Percentiles rank a stretch among this genome's conserved stretches.
These are phyloP conservation scores for Leccinum solheimii DNA, from an alignment of 1,284 basidiomycete species.

Conservation along the genomic window DNA sequence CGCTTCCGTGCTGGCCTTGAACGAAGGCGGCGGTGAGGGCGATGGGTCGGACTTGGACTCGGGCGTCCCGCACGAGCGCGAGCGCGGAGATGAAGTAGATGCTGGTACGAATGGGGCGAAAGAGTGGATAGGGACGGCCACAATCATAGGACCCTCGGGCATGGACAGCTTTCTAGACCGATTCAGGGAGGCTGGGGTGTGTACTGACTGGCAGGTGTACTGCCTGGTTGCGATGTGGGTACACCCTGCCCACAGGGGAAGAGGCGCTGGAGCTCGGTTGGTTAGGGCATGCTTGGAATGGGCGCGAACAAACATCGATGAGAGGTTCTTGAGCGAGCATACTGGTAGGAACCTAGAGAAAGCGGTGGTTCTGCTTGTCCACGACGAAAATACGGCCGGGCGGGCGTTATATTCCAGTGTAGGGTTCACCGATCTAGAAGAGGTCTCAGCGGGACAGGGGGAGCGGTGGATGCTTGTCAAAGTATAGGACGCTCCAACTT, in stretches of 20 bases:
- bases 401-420: slow-evolving; percentile 23
- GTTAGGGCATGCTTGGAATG: slow-evolving; percentile 25
- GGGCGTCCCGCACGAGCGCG: background rate
- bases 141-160: slow-evolving; percentile 31
- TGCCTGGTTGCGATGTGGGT: slow-evolving; percentile 40
- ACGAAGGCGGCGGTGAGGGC: background rate
- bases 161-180: slow-evolving; percentile 15
- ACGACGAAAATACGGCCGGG: slow-evolving; percentile 17
- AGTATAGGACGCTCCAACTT: slow-evolving; percentile 8
- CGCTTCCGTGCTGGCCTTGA: slow-evolving; percentile 1
- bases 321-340: slow-evolving; percentile 1
- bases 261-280: slow-evolving; percentile 31
- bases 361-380: slow-evolving; percentile 21
- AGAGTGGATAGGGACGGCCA: slow-evolving; percentile 36
- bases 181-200: slow-evolving; percentile 15
- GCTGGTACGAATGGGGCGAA: background rate
- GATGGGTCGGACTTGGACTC: background rate
- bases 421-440: slow-evolving; percentile 23
- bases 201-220: slow-evolving; percentile 26
- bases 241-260: slow-evolving; percentile 35
- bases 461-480: slow-evolving; percentile 27
- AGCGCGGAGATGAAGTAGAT: background rate
- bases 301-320: slow-evolving; percentile 23
- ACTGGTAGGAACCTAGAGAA: slow-evolving; percentile 11
- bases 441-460: slow-evolving; percentile 11